Conservation (phyloP, 176 grass and related monocot genomes). For the Elymus sibiricus region DNA sequence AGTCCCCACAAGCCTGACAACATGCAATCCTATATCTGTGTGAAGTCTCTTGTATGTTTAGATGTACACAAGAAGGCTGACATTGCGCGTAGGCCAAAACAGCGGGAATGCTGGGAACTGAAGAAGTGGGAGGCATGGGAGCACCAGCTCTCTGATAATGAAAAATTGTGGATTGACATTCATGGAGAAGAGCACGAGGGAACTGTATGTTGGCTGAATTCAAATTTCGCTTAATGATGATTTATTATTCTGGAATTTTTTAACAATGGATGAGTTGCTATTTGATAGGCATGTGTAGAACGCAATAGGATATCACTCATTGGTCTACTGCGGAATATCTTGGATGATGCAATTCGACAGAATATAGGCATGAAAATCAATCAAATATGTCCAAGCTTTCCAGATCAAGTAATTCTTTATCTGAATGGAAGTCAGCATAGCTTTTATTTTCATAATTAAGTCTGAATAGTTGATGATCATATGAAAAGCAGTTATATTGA, state of each 20-base stretch:
- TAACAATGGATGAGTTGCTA: neutral
- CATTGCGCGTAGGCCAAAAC: neutral
- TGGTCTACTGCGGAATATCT: neutral
- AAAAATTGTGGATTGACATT: neutral
- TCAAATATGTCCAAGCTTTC: neutral
- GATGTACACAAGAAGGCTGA: slow-evolving; percentile 17
- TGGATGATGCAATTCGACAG: neutral
- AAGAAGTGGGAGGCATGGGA: slow-evolving; percentile 3
- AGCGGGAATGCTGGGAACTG: neutral
- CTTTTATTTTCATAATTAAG: neutral
- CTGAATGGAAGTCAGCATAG: neutral
- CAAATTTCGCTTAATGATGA: neutral
- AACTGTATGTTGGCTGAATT: neutral
- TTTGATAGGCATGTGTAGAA: neutral
- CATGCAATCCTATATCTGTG: neutral
- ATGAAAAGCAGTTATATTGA: neutral
- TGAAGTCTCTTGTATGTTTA: slow-evolving; percentile 22
- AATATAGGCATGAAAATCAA: neutral
- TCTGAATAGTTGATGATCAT: neutral
- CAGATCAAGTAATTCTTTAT: neutral
- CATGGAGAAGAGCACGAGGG: neutral
- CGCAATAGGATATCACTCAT: neutral
- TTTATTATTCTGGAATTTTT: neutral
- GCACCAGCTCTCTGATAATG: neutral
- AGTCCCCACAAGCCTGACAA: neutral